These are phyloP conservation scores for Tillandsia fasciculata DNA, from an alignment of 176 grass and related monocot species.

Conservation along the genomic window DNA sequence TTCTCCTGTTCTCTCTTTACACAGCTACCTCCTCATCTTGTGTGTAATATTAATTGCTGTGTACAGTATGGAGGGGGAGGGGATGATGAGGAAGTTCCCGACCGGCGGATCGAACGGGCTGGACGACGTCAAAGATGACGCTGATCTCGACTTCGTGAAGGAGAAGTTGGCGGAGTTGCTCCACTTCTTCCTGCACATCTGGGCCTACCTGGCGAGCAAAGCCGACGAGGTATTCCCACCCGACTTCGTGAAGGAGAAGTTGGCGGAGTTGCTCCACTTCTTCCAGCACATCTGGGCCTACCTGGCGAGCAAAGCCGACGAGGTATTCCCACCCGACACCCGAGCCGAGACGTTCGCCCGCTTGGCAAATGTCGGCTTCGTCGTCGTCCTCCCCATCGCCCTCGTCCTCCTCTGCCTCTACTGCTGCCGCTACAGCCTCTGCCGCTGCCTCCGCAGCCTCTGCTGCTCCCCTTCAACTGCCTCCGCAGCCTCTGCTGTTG, in stretches of 20 bases:
- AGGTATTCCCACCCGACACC: too few relatives aligned
- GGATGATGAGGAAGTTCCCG: neutral
- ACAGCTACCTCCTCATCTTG: too few relatives aligned
- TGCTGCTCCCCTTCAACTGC: neutral
- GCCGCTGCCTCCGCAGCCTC: neutral
- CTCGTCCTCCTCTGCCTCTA: neutral
- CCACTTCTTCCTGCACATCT: slow-evolving; percentile 5
- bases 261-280: too few relatives aligned
- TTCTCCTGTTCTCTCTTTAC: too few relatives aligned
- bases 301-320: too few relatives aligned
- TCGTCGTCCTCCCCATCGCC: too few relatives aligned
- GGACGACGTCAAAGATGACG: neutral
- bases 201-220: slow-evolving; percentile 1
- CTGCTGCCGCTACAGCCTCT: neutral
- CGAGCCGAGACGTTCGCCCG: too few relatives aligned
- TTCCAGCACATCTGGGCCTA: too few relatives aligned
- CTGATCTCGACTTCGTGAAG: slow-evolving; percentile 20
- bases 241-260: too few relatives aligned
- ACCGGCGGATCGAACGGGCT: neutral
- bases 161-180: slow-evolving; percentile 5
- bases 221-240: too few relatives aligned
- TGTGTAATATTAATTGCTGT: too few relatives aligned
- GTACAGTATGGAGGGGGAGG: neutral
- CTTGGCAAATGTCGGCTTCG: too few relatives aligned
- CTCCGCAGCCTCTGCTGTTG: neutral